These are phyloP conservation scores for Penicillium sp. DNA, from an alignment of 2,329 filamentous ascomycete genomes.

Conservation along the genomic window DNA sequence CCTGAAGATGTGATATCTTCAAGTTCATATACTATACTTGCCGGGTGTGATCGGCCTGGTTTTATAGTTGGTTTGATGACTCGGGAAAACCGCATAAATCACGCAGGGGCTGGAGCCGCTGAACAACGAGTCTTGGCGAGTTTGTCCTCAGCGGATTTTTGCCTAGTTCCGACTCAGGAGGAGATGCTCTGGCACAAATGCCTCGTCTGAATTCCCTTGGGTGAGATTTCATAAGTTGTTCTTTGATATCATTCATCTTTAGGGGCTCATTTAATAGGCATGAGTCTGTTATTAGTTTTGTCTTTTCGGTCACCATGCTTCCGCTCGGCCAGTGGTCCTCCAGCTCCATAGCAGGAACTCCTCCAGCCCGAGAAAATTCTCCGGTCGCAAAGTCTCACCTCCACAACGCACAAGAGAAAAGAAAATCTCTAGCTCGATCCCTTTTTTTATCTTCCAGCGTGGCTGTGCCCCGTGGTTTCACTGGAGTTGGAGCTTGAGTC, in stretches of 20 bases:
- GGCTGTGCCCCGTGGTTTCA: not conserved
- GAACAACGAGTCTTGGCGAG: not conserved
- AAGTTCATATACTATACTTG: not conserved
- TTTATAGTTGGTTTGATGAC: not conserved
- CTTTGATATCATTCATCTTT: too few species aligned
- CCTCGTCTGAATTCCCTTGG: not conserved
- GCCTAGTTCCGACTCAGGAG: not conserved
- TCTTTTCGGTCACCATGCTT: not conserved
- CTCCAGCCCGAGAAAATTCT: not conserved
- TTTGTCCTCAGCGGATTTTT: not conserved
- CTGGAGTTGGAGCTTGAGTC: not conserved
- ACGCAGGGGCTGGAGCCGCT: not conserved
- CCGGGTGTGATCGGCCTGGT: not conserved
- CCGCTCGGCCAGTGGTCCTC: not conserved
- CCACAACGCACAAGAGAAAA: not conserved
- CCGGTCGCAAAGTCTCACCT: not conserved
- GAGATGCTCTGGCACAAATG: not conserved
- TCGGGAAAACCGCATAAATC: not conserved
- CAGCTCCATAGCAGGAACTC: too few species aligned
- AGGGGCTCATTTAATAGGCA: not conserved
- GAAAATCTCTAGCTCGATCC: not conserved
- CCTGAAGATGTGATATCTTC: not conserved
- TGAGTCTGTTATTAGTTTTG: not conserved
- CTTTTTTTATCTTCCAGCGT: not conserved
- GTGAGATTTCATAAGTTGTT: too few species aligned